These are phyloP conservation scores for Chytriomyces confervae DNA, from an alignment of 192 early-diverging fungal species.

Conservation along the genomic window DNA sequence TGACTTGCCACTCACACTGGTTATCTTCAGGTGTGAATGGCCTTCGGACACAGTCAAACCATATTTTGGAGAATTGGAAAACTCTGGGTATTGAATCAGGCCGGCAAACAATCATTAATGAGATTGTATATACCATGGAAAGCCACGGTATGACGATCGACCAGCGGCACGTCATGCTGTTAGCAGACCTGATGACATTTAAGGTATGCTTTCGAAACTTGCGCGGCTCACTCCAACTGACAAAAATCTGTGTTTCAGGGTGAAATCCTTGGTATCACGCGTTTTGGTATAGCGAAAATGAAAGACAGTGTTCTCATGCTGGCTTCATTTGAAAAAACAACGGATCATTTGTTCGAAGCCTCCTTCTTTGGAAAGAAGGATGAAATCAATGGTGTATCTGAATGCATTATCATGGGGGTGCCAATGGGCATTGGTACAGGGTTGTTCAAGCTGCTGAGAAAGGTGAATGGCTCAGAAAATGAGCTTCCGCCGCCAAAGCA, in stretches of 20 bases:
- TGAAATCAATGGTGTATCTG: conserved; percentile 92
- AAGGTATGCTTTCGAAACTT: conserved; percentile 64
- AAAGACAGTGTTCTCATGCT: conserved; percentile 99
- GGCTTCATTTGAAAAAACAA: conserved; percentile 99
- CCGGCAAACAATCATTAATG: conserved; percentile 84
- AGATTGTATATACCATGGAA: conserved; percentile 86
- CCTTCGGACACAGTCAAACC: conserved; percentile 78
- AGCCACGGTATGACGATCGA: conserved; percentile 95
- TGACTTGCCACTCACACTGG: not conserved
- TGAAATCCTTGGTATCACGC: conserved; percentile 96
- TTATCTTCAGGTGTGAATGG: conserved; percentile 68
- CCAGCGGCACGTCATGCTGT: conserved; percentile 91
- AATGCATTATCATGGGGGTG: conserved; percentile 99
- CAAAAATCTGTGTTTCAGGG: conserved; percentile 59
- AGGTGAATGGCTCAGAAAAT: conserved; percentile 21
- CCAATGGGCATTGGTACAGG: conserved; percentile 98
- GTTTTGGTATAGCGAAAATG: conserved; percentile 99
- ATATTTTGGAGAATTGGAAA: conserved; percentile 89
- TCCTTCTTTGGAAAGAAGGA: conserved; percentile 94
- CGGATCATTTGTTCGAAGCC: conserved; percentile 98
- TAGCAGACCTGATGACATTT: conserved; percentile 97
- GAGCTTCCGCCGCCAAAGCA: conserved; percentile 19
- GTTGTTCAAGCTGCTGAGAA: conserved; percentile 85
- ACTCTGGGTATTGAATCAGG: conserved; percentile 98
- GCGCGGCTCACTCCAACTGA: not conserved